A percentile compares a stretch with the other conserved stretches of the same genome.
Evolutionary conservation across 78 protist genomes (phyloP).

Genomic region (Mantamonas sphyraenae): DNA sequence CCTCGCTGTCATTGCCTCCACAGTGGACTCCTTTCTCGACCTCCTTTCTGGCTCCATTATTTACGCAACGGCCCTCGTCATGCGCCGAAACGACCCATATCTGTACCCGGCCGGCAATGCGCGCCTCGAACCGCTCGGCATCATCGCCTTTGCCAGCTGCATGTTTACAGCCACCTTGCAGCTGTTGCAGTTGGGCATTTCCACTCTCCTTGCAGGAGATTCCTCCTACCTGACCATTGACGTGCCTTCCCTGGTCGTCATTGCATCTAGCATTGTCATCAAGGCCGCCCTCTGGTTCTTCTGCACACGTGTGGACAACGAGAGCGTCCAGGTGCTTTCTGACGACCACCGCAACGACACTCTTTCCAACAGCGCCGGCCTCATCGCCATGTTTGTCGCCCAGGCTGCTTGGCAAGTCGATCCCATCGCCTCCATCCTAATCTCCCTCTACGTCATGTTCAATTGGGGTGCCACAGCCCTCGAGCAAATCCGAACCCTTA

Average conservation of each 20-base stretch:
- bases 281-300: neutral
- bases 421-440: constrained; percentile 47
- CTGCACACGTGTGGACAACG: neutral
- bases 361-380: constrained; percentile 24
- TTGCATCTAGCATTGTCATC: too few species aligned
- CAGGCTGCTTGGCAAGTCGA: constrained; percentile 1
- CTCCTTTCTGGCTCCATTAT: constrained; percentile 30
- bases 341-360: constrained; percentile 55
- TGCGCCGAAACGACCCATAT: neutral
- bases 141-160: constrained; percentile 33
- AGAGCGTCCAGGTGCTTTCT: constrained; percentile 21
- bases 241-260: neutral
- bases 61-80: neutral
- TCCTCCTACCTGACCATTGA: neutral
- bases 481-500: constrained; percentile 11
- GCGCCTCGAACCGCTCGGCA: constrained; percentile 41
- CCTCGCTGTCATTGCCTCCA: constrained; percentile 26
- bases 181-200: constrained; percentile 5
- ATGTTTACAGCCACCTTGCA: constrained; percentile 31
- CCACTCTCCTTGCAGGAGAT: neutral
- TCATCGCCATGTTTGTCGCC: constrained; percentile 1
- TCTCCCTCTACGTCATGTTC: constrained; percentile 23
- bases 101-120: constrained; percentile 39
- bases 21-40: constrained; percentile 34
- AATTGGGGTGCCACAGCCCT: constrained; percentile 21